Conservation (phyloP, 805 yeast species). For the Teunomyces pallodes region DNA sequence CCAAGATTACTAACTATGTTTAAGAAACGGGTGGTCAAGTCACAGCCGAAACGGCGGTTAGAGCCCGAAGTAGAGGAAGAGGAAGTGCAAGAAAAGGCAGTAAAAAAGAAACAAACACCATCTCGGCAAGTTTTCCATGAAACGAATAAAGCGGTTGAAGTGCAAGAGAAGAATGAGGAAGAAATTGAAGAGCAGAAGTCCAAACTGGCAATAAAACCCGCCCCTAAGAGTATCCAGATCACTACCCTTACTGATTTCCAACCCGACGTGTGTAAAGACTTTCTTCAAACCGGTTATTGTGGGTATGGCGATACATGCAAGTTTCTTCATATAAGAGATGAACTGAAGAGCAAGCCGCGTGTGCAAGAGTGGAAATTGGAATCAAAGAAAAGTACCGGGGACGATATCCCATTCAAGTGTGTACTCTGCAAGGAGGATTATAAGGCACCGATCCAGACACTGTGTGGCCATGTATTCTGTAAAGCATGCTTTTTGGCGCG, state of each 20-base stretch:
- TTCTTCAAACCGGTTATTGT: slow-evolving; percentile 86
- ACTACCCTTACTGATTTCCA: slow-evolving; percentile 81
- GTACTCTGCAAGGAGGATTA: slow-evolving; percentile 54
- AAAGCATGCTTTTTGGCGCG: slow-evolving; percentile 54
- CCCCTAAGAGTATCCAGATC: slow-evolving; percentile 47
- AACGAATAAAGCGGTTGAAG: not conserved
- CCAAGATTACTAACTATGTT: slow-evolving; percentile 7
- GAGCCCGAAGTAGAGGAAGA: not conserved
- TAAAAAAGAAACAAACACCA: not conserved
- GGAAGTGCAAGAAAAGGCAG: not conserved
- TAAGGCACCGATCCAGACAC: slow-evolving; percentile 53
- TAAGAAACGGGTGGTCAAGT: slow-evolving; percentile 10
- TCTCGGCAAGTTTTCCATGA: not conserved
- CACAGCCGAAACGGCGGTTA: not conserved
- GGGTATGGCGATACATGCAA: slow-evolving; percentile 98
- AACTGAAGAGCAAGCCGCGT: slow-evolving; percentile 68
- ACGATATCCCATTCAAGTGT: not conserved
- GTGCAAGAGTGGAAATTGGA: slow-evolving; percentile 66
- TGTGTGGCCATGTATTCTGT: slow-evolving; percentile 66
- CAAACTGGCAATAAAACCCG: slow-evolving; percentile 21
- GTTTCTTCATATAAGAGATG: slow-evolving; percentile 87
- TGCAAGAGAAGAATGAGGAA: not conserved
- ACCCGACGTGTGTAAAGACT: slow-evolving; percentile 94
- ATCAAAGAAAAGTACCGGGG: slow-evolving; percentile 6
- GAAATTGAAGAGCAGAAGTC: slow-evolving; percentile 1